Base-by-base conservation (phyloP, 495 filamentous ascomycete species). In the Neurospora intermedia region DNA sequence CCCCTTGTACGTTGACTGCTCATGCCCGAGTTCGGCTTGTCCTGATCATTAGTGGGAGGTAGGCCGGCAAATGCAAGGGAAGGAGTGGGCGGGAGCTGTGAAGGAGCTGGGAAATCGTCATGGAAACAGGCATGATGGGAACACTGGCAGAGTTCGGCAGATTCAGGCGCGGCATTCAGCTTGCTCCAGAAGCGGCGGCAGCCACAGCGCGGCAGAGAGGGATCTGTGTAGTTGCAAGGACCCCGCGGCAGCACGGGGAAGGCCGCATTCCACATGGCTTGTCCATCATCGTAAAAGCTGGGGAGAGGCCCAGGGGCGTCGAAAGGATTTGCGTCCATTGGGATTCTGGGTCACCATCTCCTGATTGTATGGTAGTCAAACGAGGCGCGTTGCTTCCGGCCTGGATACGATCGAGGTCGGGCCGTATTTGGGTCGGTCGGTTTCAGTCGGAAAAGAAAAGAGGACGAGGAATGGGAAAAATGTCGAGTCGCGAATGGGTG, bases 61-160 rank as follows among this genome's bases (percentile, higher is more conserved):
- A 77, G 73, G 46, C 69, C 76, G 31, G 75, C 71, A 45, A 73
- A 41, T 41, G 73, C 62, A 18, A 70, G n/a, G 43, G 74, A 69
- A n/a, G 73, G 70, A 69, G 75, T 70, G 72, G 71, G 76, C 27
- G 72, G 70, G 71, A 77, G 45, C 42, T 78, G 79, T 43, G 72
- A 73, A 18, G 77, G 74, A 70, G 80, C 40, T 18, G 71, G 81
- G 71, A 80, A 48, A 73, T 84, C 81, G 75, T 90, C 87, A 77
- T 92, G 90, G 77, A 87, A 92, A 79, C 90, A 92, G 42, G 90
- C 90, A 84, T 92, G 90, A 78, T 92, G 90, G 16, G 86, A 87
- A 76, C 90, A 92, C 82, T 90, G 87, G 83, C 90, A 92, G 80
- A 86, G 86, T 62, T 83, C 84, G n/a, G 77, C 81, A 43, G 84